phyloP scores from a whole-genome alignment of 116 monocot species.

The Trichopus zeylanicus region DNA sequence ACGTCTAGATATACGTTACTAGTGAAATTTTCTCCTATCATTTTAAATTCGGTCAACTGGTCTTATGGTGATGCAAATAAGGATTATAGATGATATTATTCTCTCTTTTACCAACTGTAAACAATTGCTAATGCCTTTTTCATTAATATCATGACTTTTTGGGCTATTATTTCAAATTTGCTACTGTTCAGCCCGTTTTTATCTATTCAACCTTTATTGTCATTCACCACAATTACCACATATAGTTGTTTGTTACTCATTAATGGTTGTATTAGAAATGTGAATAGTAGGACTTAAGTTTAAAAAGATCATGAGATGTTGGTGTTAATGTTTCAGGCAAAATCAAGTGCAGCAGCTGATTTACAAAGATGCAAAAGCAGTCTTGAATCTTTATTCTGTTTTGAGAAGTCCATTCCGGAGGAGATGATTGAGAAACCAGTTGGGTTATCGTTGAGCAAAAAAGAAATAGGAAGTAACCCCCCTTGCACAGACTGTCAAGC shows the following conservation, averaged over 20 bases:
- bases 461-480: slow-evolving; percentile 50
- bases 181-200: no score
- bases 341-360: slow-evolving; percentile 30
- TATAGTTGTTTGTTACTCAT: not conserved
- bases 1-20: no score
- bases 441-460: slow-evolving; percentile 58
- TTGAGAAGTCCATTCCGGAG: slow-evolving; percentile 78
- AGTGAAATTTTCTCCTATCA: no score
- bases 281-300: not conserved
- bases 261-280: not conserved
- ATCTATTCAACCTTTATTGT: no score
- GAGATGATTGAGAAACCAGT: slow-evolving; percentile 72
- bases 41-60: no score
- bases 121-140: no score
- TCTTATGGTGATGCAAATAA: no score
- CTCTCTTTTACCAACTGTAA: no score
- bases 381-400: slow-evolving; percentile 70
- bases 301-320: not conserved
- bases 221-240: no score
- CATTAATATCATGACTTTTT: no score
- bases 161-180: no score
- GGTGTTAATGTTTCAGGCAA: slow-evolving; percentile 38
- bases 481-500: slow-evolving; percentile 55
- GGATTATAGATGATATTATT: no score
- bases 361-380: slow-evolving; percentile 56